Conservation (phyloP, 305 asterid species). For the Fraxinus paxiana region DNA sequence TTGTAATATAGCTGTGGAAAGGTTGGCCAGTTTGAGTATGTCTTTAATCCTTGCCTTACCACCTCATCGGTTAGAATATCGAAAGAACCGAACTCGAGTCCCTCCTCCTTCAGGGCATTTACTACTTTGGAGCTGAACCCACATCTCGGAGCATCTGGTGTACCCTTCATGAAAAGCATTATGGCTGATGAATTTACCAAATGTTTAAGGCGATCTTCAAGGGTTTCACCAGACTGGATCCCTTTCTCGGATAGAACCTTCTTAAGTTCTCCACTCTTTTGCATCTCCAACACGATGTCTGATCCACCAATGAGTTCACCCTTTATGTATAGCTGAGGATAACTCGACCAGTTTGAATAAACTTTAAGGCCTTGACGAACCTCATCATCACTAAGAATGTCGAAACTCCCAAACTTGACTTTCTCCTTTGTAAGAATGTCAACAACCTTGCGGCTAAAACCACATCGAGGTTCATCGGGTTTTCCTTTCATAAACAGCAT, state of each 20-base stretch:
- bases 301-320: slow-evolving; percentile 95
- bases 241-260: slow-evolving; percentile 68
- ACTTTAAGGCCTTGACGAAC: slow-evolving; percentile 94
- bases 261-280: slow-evolving; percentile 85
- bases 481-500: slow-evolving; percentile 90
- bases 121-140: slow-evolving; percentile 97
- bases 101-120: slow-evolving; percentile 64
- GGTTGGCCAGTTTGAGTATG: slow-evolving; percentile 91
- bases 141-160: slow-evolving; percentile 71
- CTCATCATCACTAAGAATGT: slow-evolving; percentile 76
- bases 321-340: slow-evolving; percentile 82
- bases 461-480: slow-evolving; percentile 77
- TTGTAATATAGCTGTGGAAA: slow-evolving; percentile 86
- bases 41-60: slow-evolving; percentile 89
- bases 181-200: slow-evolving; percentile 55
- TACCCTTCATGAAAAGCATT: slow-evolving; percentile 89
- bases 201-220: slow-evolving; percentile 59
- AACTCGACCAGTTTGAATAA: slow-evolving; percentile 94
- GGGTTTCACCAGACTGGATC: slow-evolving; percentile 35
- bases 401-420: slow-evolving; percentile 64
- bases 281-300: slow-evolving; percentile 92
- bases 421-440: slow-evolving; percentile 77
- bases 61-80: slow-evolving; percentile 80
- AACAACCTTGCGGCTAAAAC: slow-evolving; percentile 86
- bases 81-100: slow-evolving; percentile 68